Base-by-base conservation (phyloP, 2,329 filamentous ascomycete species). In the Alternaria burnsii region DNA sequence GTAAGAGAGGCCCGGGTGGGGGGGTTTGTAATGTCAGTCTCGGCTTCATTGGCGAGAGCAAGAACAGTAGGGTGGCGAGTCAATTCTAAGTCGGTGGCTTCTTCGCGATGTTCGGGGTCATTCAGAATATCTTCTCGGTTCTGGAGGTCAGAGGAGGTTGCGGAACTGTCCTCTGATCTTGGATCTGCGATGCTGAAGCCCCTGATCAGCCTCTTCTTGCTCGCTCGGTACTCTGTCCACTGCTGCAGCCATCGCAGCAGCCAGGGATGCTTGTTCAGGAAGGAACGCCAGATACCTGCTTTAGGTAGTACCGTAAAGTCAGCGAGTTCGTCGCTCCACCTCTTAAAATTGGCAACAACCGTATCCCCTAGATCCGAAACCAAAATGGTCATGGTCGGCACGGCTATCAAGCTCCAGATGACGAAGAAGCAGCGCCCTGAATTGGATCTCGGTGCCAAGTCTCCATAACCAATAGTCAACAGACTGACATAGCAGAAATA, bases 401-500 rank as follows among this genome's bases (percentile, higher is more conserved):
- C 84, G 0, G 93, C 93, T 26, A 97, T 85, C 1, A 97, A 77
- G 14, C 89, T 92, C 94, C 94, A 97, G 57, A 97, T 89, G n/a
- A 97, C 91, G 71, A 97, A 97, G 76, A 97, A 97, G 0, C 91
- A 88, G 55, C 91, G 89, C 1, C 91, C 92, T 0, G 89, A 85
- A 65, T 93, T 94, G 2, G 89, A 91, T n/a, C 88, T 82, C 0
- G 93, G 93, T 1, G 89, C 88, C 5, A 90, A 78, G 66, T 97
- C 93, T 4, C 94, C 94, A 69, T 97, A 97, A 1, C 94, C 94
- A 38, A 97, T 91, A 0, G 94, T 97, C 2, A 93, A 83, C 24
- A 97, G 85, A 3, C 89, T 90, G 34, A 93, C 88, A 76, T 95
- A 97, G 67, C 89, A 89, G 74, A 97, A 96, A 78, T 97, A 97